Conservation (phyloP, 305 asterid species). For the Vinca major region DNA sequence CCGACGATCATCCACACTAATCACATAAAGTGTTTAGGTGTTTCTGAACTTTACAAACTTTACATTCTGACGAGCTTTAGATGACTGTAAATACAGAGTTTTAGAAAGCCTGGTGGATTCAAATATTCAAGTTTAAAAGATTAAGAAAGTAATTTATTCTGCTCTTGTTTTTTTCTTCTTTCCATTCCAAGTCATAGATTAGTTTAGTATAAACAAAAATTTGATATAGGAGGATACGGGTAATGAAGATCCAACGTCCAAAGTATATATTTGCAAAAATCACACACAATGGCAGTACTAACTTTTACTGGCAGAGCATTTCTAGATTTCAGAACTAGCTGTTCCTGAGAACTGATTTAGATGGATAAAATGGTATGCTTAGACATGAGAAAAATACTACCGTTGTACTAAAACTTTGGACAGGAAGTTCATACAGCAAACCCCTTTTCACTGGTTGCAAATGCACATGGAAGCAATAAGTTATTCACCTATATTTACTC, state of each 20-base stretch:
- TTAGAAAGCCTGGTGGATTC: background rate
- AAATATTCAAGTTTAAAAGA: background rate
- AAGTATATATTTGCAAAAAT: no score
- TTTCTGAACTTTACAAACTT: background rate
- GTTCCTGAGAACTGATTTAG: background rate
- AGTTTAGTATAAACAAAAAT: background rate
- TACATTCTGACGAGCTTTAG: background rate
- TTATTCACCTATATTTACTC: background rate
- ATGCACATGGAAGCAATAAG: background rate
- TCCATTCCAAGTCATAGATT: background rate
- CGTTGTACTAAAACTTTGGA: background rate
- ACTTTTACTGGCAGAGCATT: background rate
- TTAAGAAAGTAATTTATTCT: background rate
- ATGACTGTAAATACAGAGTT: background rate
- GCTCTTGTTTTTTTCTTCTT: background rate
- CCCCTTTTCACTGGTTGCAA: background rate
- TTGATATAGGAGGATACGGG: background rate
- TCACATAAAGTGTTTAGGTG: background rate
- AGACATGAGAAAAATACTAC: background rate
- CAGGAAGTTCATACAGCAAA: background rate
- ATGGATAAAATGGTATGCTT: background rate
- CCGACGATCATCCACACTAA: slow-evolving; percentile 16
- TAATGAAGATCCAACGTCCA: no score
- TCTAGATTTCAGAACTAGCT: background rate
- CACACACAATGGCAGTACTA: background rate